These are phyloP conservation scores for Suillus paluster DNA, from an alignment of 768 basidiomycete genomes.

Conservation along the genomic window DNA sequence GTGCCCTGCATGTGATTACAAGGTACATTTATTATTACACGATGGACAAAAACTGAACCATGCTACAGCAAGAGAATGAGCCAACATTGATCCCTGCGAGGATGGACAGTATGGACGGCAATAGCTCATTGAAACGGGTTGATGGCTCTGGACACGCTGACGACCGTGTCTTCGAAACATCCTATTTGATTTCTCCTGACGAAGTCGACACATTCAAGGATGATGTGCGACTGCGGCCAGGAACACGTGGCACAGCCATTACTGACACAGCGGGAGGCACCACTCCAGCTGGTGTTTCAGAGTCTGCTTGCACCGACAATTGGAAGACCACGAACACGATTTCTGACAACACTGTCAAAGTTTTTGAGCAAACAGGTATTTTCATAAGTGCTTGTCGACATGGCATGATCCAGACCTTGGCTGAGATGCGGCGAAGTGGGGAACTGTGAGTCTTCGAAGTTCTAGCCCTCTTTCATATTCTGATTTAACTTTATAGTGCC, in stretches of 20 bases:
- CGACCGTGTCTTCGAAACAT: slow-evolving; percentile 19
- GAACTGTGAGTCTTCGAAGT: too few relatives aligned
- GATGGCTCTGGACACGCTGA: slow-evolving; percentile 23
- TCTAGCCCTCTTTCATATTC: too few relatives aligned
- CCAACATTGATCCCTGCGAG: slow-evolving; percentile 25
- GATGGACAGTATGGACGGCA: slow-evolving; percentile 39
- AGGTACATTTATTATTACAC: slow-evolving; percentile 22
- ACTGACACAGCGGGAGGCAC: not conserved
- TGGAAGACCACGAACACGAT: too few relatives aligned
- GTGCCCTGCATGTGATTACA: slow-evolving; percentile 43
- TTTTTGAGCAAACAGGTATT: too few relatives aligned
- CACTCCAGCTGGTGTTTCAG: too few relatives aligned
- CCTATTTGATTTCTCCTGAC: slow-evolving; percentile 29
- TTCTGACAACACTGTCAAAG: too few relatives aligned
- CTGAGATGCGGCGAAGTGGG: too few relatives aligned
- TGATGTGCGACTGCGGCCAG: slow-evolving; percentile 8
- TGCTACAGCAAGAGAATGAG: slow-evolving; percentile 25
- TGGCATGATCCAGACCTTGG: too few relatives aligned
- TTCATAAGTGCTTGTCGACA: too few relatives aligned
- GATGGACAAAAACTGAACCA: not conserved
- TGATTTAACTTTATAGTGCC: too few relatives aligned
- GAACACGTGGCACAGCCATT: not conserved
- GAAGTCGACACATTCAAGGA: slow-evolving; percentile 34
- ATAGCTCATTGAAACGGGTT: slow-evolving; percentile 38
- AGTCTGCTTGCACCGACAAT: too few relatives aligned